phyloP scores from a whole-genome alignment of 2,329 filamentous ascomycete genomes.

The Pyrenochaeta sp. region DNA sequence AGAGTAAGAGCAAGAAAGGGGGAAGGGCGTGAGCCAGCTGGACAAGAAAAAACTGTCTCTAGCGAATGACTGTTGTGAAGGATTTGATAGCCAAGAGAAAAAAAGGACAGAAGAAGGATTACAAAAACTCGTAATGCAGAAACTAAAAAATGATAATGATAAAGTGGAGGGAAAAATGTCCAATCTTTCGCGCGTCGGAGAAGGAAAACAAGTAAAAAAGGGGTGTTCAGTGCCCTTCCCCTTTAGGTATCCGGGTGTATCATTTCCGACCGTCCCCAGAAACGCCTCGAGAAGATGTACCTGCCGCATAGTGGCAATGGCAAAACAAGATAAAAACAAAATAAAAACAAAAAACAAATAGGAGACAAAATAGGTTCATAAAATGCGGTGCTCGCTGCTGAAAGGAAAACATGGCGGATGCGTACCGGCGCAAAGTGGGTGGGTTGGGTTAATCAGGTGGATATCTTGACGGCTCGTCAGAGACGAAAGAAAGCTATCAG shows the following conservation, averaged over 20 bases:
- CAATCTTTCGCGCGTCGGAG: slow-evolving; percentile 1
- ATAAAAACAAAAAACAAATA: not conserved
- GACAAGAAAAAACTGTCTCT: not conserved
- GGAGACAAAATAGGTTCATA: not conserved
- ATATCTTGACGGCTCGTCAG: not conserved
- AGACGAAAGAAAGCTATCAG: not conserved
- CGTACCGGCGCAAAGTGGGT: not conserved
- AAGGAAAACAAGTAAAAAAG: too few relatives aligned
- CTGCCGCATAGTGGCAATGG: not conserved
- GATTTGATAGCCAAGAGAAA: not conserved
- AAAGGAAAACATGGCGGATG: not conserved
- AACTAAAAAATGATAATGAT: not conserved
- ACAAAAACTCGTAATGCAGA: not conserved
- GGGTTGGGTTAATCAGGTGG: not conserved
- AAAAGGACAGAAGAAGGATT: not conserved
- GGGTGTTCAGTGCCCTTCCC: not conserved
- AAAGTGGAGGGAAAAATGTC: not conserved
- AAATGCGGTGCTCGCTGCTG: not conserved
- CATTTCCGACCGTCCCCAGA: not conserved
- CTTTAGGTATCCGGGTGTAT: not conserved
- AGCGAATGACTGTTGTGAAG: not conserved
- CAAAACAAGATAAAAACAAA: not conserved
- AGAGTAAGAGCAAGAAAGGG: not conserved
- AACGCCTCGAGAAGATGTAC: not conserved
- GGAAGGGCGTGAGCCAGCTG: not conserved